Evolutionary conservation across 208 protist species (phyloP), one percentile per base, ranked within the genome.

Genomic region (Vickermania ingenoplastis): DNA sequence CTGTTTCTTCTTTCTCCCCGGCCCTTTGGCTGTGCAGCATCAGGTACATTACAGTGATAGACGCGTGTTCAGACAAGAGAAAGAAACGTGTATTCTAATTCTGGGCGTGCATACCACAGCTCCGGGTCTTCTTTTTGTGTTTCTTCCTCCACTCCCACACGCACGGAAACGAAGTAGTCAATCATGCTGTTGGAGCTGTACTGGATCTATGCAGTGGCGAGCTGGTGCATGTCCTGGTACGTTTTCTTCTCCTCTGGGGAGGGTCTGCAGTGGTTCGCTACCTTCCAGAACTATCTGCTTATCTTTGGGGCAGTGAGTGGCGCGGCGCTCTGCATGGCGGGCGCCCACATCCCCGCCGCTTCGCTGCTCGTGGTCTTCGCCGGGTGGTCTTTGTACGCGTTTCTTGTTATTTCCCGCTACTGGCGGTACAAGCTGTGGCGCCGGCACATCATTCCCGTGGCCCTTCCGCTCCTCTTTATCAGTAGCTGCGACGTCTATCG

Each of bases 161-260:
- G n/a, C n/a, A n/a, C n/a, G n/a, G n/a, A n/a, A n/a, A n/a, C n/a
- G n/a, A n/a, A n/a, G n/a, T n/a, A n/a, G n/a, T n/a, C n/a, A n/a
- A n/a, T n/a, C n/a, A n/a, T 45, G 36, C 51, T 82, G 5, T n/a
- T 21, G 57, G 62, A 54, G 26, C 49, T 89, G 13, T 74, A 83
- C 52, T 92, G 84, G 81, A 72, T 81, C 7, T 86, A 89, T 61
- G 84, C 71, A 36, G 69, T 89, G n/a, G 62, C 70, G 23, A 89
- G 84, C 67, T 92, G 84, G 73, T 93, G 86, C 75, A 89, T 91
- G 81, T 93, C 78, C 67, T 91, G 90, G 67, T 93, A 91, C 66
- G 83, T 89, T 3, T 71, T 93, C 27, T 93, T 90, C 57, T 90
- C 86, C 13, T 89, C 72, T 24, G 81, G 86, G 2, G 86, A 93